Percentiles rank a stretch among this genome's conserved stretches.
Evolutionary conservation across 257 asterid species (phyloP).

Genomic region (Lycium ferocissimum): DNA sequence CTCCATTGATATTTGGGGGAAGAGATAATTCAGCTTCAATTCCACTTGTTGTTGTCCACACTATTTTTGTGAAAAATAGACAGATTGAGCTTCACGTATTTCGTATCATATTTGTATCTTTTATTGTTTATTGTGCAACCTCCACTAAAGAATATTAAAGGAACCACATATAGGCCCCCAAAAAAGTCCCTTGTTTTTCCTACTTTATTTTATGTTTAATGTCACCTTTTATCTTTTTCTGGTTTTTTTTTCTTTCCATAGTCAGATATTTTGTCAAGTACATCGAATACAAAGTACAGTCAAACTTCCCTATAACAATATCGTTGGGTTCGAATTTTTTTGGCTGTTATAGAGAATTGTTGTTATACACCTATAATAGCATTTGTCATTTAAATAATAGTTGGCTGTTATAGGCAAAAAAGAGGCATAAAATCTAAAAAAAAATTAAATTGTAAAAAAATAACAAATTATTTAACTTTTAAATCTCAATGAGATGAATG

Average conservation of each 20-base stretch:
- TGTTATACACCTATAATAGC: too few relatives aligned
- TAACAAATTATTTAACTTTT: too few relatives aligned
- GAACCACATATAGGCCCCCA: not conserved
- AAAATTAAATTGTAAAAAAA: too few relatives aligned
- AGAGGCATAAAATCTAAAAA: too few relatives aligned
- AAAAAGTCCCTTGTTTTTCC: not conserved
- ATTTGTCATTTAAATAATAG: too few relatives aligned
- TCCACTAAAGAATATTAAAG: conserved; percentile 3
- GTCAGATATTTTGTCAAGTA: not conserved
- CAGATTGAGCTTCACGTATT: not conserved
- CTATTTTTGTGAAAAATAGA: conserved; percentile 10
- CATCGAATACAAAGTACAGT: not conserved
- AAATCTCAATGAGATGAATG: too few relatives aligned
- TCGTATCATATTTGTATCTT: not conserved
- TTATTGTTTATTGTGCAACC: conserved; percentile 6
- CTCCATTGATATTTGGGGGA: not conserved
- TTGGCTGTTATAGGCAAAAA: too few relatives aligned
- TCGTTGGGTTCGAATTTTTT: too few relatives aligned
- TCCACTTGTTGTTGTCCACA: conserved; percentile 13
- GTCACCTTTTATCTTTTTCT: not conserved
- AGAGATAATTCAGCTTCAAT: not conserved
- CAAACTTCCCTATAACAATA: too few relatives aligned
- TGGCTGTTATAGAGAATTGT: too few relatives aligned
- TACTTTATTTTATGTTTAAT: not conserved
- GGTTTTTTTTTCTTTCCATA: not conserved